A percentile compares a stretch with the other conserved stretches of the same genome.
These are phyloP conservation scores for Botrytis byssoidea DNA, from an alignment of 2,329 filamentous ascomycete species.

Conservation along the genomic window DNA sequence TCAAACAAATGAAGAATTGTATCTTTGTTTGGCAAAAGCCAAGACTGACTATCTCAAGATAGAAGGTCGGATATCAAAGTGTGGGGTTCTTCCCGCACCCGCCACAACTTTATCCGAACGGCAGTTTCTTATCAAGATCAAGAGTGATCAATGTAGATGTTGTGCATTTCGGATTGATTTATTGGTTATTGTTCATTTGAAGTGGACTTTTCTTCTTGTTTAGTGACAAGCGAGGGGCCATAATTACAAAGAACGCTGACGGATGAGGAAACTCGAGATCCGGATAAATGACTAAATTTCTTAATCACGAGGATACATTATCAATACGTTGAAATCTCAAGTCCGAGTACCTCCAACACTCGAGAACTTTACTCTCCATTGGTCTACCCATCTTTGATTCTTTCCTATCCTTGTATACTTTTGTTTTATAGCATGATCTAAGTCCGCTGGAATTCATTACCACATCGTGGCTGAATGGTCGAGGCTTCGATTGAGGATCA, in stretches of 20 bases:
- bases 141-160: neutral
- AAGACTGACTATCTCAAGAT: slow-evolving; percentile 5
- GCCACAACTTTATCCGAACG: neutral
- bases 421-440: no score
- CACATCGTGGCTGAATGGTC: neutral
- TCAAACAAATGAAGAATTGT: neutral
- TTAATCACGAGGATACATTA: no score
- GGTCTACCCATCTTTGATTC: no score
- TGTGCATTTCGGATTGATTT: neutral
- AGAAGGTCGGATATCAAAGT: slow-evolving; percentile 3
- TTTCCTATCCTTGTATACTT: no score
- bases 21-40: neutral
- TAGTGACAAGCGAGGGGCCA: neutral
- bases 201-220: neutral
- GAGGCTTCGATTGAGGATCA: neutral
- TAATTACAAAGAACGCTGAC: neutral
- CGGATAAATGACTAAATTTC: neutral
- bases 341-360: no score
- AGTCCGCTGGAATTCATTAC: neutral
- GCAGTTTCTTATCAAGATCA: slow-evolving; percentile 5
- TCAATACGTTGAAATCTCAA: no score
- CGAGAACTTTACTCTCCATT: no score
- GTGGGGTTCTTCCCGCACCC: neutral
- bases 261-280: neutral
- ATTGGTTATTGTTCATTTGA: neutral